Evolutionary conservation across 2,329 filamentous ascomycete genomes (phyloP).

Genomic region (Colletotrichum euphorbiae): DNA sequence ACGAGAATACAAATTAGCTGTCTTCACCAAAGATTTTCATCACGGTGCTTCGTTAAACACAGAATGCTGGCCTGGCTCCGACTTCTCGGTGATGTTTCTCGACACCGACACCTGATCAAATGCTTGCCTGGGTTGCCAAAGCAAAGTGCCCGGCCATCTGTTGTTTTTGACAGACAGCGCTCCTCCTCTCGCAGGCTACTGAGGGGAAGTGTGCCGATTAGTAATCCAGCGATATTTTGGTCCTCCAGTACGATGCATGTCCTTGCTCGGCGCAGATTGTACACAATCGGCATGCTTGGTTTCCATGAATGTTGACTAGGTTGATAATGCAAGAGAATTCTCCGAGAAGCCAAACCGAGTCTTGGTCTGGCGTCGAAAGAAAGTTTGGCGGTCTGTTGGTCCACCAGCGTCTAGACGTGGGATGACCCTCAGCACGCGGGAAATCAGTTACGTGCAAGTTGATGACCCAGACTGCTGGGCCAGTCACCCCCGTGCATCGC

Average conservation of each 20-base stretch:
- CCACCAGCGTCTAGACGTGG: conserved; percentile 37
- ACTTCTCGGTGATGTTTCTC: neutral
- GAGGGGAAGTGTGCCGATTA: conserved; percentile 2
- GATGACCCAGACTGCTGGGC: conserved; percentile 26
- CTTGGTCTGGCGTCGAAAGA: conserved; percentile 34
- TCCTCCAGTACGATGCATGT: neutral
- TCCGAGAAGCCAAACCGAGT: neutral
- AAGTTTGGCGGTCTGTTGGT: conserved; percentile 39
- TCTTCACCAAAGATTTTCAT: too few relatives aligned
- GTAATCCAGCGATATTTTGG: neutral
- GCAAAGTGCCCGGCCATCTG: neutral
- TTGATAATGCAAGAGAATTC: neutral
- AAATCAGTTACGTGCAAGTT: conserved; percentile 27
- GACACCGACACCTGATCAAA: conserved; percentile 18
- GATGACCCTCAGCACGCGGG: conserved; percentile 25
- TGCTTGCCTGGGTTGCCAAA: neutral
- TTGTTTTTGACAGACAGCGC: neutral
- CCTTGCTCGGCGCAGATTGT: neutral
- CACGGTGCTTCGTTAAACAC: neutral
- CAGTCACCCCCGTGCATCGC: conserved; percentile 10
- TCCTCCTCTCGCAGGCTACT: conserved; percentile 2
- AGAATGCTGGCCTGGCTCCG: neutral
- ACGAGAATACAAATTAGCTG: neutral
- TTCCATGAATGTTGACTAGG: neutral
- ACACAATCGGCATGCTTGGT: neutral